These are phyloP conservation scores for Peziza echinospora DNA, from an alignment of 495 filamentous ascomycete species.

Conservation along the genomic window DNA sequence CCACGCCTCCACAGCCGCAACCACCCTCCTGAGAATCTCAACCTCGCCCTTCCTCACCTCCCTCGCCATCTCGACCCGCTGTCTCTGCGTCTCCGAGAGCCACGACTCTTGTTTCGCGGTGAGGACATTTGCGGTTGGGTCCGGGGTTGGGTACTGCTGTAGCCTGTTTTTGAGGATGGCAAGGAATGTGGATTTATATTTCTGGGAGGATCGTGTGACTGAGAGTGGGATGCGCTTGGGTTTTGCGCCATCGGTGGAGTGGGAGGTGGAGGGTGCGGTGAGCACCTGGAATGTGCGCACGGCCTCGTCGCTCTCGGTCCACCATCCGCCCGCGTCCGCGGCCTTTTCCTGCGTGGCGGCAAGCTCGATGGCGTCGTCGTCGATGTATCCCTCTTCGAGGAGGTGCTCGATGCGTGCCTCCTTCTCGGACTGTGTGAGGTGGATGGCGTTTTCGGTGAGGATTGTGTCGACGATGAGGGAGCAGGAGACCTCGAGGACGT, in stretches of 20 bases:
- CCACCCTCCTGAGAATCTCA: constrained; percentile 16
- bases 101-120: constrained; percentile 21
- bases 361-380: constrained; percentile 15
- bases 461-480: constrained; percentile 31
- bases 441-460: constrained; percentile 11
- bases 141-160: neutral
- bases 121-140: constrained; percentile 22
- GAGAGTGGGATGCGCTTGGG: neutral
- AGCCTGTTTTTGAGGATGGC: neutral
- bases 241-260: neutral
- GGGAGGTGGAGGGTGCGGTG: neutral
- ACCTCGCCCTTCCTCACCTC: constrained; percentile 24
- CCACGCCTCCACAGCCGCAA: constrained; percentile 16
- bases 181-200: neutral
- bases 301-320: constrained; percentile 13
- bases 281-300: constrained; percentile 21
- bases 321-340: neutral
- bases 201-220: neutral
- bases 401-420: constrained; percentile 23
- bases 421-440: constrained; percentile 25
- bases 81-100: constrained; percentile 13
- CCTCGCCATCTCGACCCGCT: constrained; percentile 21
- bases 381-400: constrained; percentile 11
- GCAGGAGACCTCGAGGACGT: constrained; percentile 60
- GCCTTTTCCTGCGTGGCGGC: constrained; percentile 10